Evolutionary conservation across 257 asterid species (phyloP).

Genomic region (Solanum sitiens): DNA sequence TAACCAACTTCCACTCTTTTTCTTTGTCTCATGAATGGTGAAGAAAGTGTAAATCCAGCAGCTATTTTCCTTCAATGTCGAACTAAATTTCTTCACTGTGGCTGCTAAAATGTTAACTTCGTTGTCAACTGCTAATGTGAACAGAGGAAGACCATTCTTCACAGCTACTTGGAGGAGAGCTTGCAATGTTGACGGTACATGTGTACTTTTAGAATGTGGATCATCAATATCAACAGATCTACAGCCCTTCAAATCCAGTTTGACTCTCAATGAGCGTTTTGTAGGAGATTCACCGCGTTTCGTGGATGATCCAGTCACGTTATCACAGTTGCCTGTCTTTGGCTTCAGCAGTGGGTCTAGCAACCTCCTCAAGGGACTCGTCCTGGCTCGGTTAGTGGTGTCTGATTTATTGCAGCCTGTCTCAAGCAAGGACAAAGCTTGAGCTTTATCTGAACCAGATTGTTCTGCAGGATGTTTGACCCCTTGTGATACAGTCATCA

Average conservation of each 20-base stretch:
- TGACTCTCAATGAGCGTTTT: constrained; percentile 23
- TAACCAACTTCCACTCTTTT: constrained; percentile 34
- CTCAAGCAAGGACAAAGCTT: constrained; percentile 6
- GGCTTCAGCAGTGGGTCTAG: constrained; percentile 67
- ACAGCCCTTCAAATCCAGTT: constrained; percentile 28
- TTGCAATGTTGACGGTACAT: constrained; percentile 29
- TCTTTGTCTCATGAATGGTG: constrained; percentile 47
- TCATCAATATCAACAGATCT: constrained; percentile 16
- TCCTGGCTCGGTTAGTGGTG: constrained; percentile 32
- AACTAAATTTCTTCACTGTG: constrained; percentile 19
- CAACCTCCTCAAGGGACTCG: constrained; percentile 77
- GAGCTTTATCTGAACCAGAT: constrained; percentile 14
- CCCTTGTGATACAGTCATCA: constrained; percentile 7
- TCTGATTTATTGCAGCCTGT: constrained; percentile 28
- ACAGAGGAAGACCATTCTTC: constrained; percentile 65
- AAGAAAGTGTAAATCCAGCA: constrained; percentile 55
- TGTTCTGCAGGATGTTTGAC: background rate
- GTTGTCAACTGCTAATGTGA: constrained; percentile 66
- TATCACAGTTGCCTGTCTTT: constrained; percentile 27
- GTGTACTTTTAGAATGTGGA: constrained; percentile 16
- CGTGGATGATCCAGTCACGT: constrained; percentile 12
- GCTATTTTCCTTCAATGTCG: constrained; percentile 10
- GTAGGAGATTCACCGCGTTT: constrained; percentile 20
- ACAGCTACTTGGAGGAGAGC: constrained; percentile 69
- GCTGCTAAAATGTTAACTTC: constrained; percentile 59